phyloP scores from a whole-genome alignment of 371 early-diverging fungal species.

The Thermomucor indicae-seudaticae region DNA sequence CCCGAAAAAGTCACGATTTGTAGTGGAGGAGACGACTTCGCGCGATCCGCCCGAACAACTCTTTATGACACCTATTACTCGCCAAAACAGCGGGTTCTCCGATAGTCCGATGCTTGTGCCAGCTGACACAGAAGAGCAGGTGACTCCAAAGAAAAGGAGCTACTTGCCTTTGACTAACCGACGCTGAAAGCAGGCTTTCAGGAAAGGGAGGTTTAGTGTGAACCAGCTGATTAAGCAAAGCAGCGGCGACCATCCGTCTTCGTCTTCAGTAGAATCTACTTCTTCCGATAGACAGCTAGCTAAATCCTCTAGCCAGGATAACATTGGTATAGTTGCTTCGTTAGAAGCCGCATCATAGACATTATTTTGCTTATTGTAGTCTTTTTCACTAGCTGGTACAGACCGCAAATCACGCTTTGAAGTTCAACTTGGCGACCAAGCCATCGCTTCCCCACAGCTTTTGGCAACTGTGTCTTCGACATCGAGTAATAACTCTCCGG shows the following conservation, averaged over 20 bases:
- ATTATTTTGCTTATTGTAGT: constrained; percentile 4
- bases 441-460: constrained; percentile 1
- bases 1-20: constrained; percentile 38
- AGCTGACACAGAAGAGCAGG: no score
- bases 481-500: no score
- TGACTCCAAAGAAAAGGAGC: no score
- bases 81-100: background rate
- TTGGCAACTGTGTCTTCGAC: constrained; percentile 9
- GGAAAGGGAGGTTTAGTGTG: constrained; percentile 4
- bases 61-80: background rate
- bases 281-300: background rate
- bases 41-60: constrained; percentile 1
- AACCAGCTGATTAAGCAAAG: constrained; percentile 1
- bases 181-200: background rate
- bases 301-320: constrained; percentile 5
- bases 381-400: no score
- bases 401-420: constrained; percentile 16
- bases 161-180: background rate
- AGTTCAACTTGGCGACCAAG: constrained; percentile 4
- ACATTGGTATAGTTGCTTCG: constrained; percentile 3
- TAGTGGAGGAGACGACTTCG: constrained; percentile 36
- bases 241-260: background rate
- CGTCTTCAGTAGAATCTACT: background rate
- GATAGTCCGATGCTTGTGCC: constrained; percentile 1
- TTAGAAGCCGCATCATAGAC: constrained; percentile 1